Evolutionary conservation across 352 stramenopile genomes (phyloP), one percentile per base, ranked within the genome.

Genomic region (Hyphochytrium catenoides): DNA sequence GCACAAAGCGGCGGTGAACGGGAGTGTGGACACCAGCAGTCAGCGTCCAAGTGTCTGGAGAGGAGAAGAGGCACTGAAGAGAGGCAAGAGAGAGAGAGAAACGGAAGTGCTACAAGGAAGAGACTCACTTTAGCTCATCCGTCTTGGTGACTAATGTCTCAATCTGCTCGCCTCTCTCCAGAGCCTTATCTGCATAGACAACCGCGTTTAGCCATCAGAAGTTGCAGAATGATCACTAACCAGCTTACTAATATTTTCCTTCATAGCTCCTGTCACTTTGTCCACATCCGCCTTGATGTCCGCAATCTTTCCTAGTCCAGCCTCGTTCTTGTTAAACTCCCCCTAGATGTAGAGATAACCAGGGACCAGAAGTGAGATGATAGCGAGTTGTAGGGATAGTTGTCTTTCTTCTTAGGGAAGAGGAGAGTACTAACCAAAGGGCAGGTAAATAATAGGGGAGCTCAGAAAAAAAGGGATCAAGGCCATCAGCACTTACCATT

Each of bases 101-200:
- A n/a, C n/a, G n/a, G n/a, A n/a, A 11, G 0, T n/a, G 2, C 3
- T 12, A 14, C 8, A 17, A 43, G 8, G 3, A 20, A 4, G 19
- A 1, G 8, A 37, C 46, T 9, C 40, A 84, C 69, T 71, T 84
- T 17, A 84, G 63, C 27, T 77, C 62, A 18, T 84, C 70, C 1
- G 70, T 76, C 40, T 79, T 84, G 52, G 79, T 63, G 24, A 82
- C 67, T 7, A 84, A 50, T 19, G 82, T 34, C 41, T 84, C 70
- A 21, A 84, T 78, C 59, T 84, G 81, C 52, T 84, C 70, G 8
- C 70, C 70, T 4, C 70, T 59, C 34, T 84, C 67, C 31, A 84
- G 41, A 12, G 78, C 65, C 54, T 78, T 84, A 41, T 44, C 66
- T 79, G 16, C 36, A 35, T 23, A 34, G 16, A 7, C 34, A 29